Conservation (phyloP, 1,139 yeast genomes). For the Fermentozyma sake region DNA sequence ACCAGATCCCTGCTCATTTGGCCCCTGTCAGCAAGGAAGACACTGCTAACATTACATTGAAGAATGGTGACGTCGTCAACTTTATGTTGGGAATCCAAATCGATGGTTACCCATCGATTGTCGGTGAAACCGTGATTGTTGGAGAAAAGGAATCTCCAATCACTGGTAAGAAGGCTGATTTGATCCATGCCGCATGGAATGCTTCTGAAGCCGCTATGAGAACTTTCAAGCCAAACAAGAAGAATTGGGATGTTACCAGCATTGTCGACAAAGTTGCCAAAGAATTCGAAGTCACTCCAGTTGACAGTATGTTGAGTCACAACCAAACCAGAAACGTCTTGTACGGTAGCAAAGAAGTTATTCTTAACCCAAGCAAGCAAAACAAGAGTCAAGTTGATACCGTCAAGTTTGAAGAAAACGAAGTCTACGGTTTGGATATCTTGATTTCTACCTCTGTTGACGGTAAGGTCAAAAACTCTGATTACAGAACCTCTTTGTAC, state of each 20-base stretch:
- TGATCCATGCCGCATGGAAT: slow-evolving; percentile 67
- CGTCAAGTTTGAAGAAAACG: slow-evolving; percentile 66
- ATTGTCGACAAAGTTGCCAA: slow-evolving; percentile 62
- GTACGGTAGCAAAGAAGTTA: slow-evolving; percentile 75
- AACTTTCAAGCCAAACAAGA: slow-evolving; percentile 62
- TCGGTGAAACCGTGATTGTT: slow-evolving; percentile 66
- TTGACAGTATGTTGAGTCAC: slow-evolving; percentile 77
- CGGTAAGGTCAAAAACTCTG: slow-evolving; percentile 64
- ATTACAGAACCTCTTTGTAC: slow-evolving; percentile 65
- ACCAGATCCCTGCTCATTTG: slow-evolving; percentile 68
- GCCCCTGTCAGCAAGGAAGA: slow-evolving; percentile 57
- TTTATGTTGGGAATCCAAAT: slow-evolving; percentile 74
- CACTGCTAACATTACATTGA: slow-evolving; percentile 52
- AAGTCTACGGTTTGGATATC: slow-evolving; percentile 75
- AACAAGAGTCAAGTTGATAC: slow-evolving; percentile 65
- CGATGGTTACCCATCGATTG: slow-evolving; percentile 71
- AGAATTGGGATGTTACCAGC: slow-evolving; percentile 75
- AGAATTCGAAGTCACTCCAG: slow-evolving; percentile 56
- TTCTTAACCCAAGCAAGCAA: slow-evolving; percentile 68
- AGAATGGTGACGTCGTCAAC: slow-evolving; percentile 70
- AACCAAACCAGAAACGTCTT: slow-evolving; percentile 65
- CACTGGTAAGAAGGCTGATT: slow-evolving; percentile 62
- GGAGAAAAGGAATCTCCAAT: slow-evolving; percentile 43
- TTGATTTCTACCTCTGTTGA: slow-evolving; percentile 62
- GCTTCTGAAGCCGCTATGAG: slow-evolving; percentile 80